These are phyloP conservation scores for Arthrinium puccinioides DNA, from an alignment of 2,329 filamentous ascomycete genomes.

Conservation along the genomic window DNA sequence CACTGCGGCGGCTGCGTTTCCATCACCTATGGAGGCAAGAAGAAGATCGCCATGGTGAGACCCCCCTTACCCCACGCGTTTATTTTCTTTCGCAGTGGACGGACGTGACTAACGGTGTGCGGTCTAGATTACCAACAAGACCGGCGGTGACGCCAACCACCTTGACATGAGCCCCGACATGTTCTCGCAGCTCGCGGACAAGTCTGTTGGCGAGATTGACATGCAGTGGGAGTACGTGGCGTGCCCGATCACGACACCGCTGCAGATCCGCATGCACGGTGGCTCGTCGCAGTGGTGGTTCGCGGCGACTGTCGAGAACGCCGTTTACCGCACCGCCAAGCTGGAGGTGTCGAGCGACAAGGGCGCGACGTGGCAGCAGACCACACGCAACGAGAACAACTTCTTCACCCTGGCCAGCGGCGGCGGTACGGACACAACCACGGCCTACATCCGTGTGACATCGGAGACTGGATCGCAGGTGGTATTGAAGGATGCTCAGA, in stretches of 20 bases:
- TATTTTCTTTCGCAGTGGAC: not conserved
- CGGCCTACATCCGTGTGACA: slow-evolving; percentile 1
- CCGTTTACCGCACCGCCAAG: slow-evolving; percentile 10
- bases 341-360: slow-evolving; percentile 6
- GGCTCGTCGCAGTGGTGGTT: slow-evolving; percentile 12
- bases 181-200: slow-evolving; percentile 4
- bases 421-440: slow-evolving; percentile 1
- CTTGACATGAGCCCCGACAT: slow-evolving; percentile 3
- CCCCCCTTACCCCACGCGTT: too few relatives aligned
- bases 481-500: not conserved
- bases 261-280: slow-evolving; percentile 11
- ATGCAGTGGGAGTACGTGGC: slow-evolving; percentile 2
- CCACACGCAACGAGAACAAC: slow-evolving; percentile 3
- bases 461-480: slow-evolving; percentile 2
- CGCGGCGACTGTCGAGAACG: slow-evolving; percentile 12
- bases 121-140: slow-evolving; percentile 3
- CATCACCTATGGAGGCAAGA: slow-evolving; percentile 2
- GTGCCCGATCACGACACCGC: slow-evolving; percentile 2
- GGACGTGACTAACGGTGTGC: not conserved
- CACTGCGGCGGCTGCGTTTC: slow-evolving; percentile 3
- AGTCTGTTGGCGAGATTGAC: slow-evolving; percentile 2
- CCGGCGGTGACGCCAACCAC: slow-evolving; percentile 1
- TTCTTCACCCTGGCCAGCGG: slow-evolving; percentile 2
- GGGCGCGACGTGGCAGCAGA: slow-evolving; percentile 1
- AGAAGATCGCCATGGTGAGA: slow-evolving; percentile 3